These are phyloP conservation scores for Davidsoniella australis DNA, from an alignment of 2,329 filamentous ascomycete species.

Conservation along the genomic window DNA sequence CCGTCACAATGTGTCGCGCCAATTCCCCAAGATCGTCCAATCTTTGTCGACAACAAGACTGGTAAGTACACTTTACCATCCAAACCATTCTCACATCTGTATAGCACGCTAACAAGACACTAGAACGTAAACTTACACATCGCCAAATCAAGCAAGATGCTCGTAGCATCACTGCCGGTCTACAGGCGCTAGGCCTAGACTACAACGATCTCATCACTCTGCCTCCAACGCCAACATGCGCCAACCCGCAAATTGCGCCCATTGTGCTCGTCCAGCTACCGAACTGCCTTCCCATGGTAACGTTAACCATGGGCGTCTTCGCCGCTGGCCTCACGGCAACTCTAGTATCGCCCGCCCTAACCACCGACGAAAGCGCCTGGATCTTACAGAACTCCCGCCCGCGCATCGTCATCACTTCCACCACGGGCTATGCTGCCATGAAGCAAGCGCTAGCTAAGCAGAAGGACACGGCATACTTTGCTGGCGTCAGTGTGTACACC, in stretches of 20 bases:
- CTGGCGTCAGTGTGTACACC: conserved; percentile 41
- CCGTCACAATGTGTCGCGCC: conserved; percentile 18
- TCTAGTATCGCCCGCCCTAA: conserved; percentile 24
- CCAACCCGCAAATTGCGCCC: conserved; percentile 23
- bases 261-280: conserved; percentile 27
- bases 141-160: conserved; percentile 21
- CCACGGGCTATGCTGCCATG: conserved; percentile 19
- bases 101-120: not conserved
- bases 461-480: conserved; percentile 20
- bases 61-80: conserved; percentile 17
- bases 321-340: conserved; percentile 25
- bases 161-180: conserved; percentile 21
- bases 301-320: conserved; percentile 22
- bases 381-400: conserved; percentile 25
- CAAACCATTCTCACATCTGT: not conserved
- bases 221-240: conserved; percentile 24
- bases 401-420: conserved; percentile 22
- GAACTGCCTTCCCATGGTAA: conserved; percentile 24
- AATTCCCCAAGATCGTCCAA: conserved; percentile 20
- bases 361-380: conserved; percentile 24
- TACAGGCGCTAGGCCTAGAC: conserved; percentile 22
- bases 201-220: conserved; percentile 20
- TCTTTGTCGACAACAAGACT: conserved; percentile 25
- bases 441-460: conserved; percentile 21
- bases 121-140: conserved; percentile 23